Percentiles rank a stretch among this genome's conserved stretches.
Conservation (phyloP, 345 rosid species). For the Xanthoceras sorbifolium region DNA sequence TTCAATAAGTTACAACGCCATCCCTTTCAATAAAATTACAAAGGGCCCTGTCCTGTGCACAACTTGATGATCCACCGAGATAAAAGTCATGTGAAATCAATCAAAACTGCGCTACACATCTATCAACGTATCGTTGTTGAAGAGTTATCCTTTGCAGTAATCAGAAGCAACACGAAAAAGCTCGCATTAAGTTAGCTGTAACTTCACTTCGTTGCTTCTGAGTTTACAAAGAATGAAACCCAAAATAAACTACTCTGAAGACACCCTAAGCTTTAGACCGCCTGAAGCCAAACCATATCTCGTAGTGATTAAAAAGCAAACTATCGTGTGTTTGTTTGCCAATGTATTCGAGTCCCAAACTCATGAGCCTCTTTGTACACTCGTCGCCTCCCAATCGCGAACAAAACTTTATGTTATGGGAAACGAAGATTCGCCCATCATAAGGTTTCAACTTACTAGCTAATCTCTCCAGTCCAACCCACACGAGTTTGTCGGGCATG, state of each 20-base stretch:
- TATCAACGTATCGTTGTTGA: background rate
- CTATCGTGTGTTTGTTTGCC: constrained; percentile 85
- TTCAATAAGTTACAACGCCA: background rate
- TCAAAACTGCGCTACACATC: constrained; percentile 10
- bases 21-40: background rate
- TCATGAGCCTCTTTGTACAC: constrained; percentile 67
- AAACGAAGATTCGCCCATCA: constrained; percentile 85
- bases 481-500: constrained; percentile 94
- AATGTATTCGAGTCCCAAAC: constrained; percentile 77
- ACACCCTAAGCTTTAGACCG: constrained; percentile 46
- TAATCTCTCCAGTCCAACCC: constrained; percentile 86
- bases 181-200: background rate
- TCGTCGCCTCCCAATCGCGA: constrained; percentile 76
- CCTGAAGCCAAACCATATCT: constrained; percentile 89
- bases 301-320: constrained; percentile 91
- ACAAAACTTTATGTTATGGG: constrained; percentile 91
- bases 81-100: constrained; percentile 6
- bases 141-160: background rate
- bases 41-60: background rate
- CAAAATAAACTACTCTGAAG: background rate
- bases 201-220: constrained; percentile 7
- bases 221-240: constrained; percentile 6
- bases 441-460: constrained; percentile 69
- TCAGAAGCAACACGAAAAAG: constrained; percentile 14
- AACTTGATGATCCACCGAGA: background rate